Conservation (phyloP, 768 basidiomycete species). For the Hortiboletus flavorubellus region DNA sequence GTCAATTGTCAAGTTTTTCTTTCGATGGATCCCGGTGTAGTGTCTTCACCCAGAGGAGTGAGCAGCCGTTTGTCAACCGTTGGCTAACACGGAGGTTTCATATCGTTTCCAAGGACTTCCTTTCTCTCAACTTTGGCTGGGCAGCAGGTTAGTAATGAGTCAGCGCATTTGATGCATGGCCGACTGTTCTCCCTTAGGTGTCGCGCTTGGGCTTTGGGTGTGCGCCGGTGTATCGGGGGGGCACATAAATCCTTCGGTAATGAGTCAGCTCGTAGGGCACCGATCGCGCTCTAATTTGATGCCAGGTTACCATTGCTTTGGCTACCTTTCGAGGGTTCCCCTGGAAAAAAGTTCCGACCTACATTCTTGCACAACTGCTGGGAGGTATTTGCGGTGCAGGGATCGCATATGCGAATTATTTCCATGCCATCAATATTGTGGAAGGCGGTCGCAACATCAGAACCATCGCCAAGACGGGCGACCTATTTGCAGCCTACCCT, state of each 20-base stretch:
- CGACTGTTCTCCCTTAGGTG: slow-evolving; percentile 26
- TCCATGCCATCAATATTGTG: slow-evolving; percentile 55
- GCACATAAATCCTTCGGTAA: slow-evolving; percentile 66
- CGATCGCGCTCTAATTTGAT: background rate
- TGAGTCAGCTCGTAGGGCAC: slow-evolving; percentile 5
- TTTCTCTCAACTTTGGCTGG: slow-evolving; percentile 25
- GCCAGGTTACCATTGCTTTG: slow-evolving; percentile 58
- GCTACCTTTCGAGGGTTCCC: slow-evolving; percentile 70
- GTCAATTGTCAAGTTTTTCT: slow-evolving; percentile 53
- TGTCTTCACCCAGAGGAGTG: slow-evolving; percentile 49
- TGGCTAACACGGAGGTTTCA: background rate
- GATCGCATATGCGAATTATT: slow-evolving; percentile 56
- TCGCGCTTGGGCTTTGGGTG: slow-evolving; percentile 62
- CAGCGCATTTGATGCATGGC: background rate
- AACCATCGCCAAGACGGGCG: slow-evolving; percentile 48
- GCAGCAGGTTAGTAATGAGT: slow-evolving; percentile 9
- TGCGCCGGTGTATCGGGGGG: slow-evolving; percentile 64
- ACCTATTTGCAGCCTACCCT: slow-evolving; percentile 54
- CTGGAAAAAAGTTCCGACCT: slow-evolving; percentile 71
- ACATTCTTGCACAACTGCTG: slow-evolving; percentile 55
- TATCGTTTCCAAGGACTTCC: slow-evolving; percentile 5
- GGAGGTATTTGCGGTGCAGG: slow-evolving; percentile 53
- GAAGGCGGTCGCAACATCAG: slow-evolving; percentile 51
- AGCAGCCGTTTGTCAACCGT: slow-evolving; percentile 15
- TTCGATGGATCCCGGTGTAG: slow-evolving; percentile 39